Base-by-base conservation (phyloP, 805 yeast species). In the Saccharomycopsis microspora region DNA sequence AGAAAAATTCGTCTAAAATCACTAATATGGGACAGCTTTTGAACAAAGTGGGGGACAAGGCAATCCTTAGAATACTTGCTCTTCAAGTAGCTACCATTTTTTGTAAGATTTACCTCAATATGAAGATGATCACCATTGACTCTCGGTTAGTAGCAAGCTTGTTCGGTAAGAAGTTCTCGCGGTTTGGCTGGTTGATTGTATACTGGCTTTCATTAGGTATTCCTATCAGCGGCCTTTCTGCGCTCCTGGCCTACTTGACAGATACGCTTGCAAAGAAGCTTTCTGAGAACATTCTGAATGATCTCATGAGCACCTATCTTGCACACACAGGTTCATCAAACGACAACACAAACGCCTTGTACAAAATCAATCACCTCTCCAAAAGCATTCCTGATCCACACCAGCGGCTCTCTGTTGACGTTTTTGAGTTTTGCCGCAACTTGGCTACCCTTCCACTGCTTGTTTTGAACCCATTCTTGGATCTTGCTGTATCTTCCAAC, bases 141-240 rank as follows among this genome's bases (percentile, higher is more conserved):
- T 97, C 97, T 54, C 69, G 71, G 58, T 67, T 89, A 46, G 96
- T 89, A 4, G 85, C 95, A 0, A 77, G 85, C 1, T 71, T 89
- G 55, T 85, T 89, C 32, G 74, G 82, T 39, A 85, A 82, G 53
- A 72, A 73, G 44, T 82, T 87, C 52, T 68, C 71, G 42, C 70
- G 69, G 41, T 88, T 89, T 58, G 66, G 80, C 48, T 72, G 73
- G 51, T 72, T 82, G 32, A 63, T 88, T 47, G 68, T 74, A 2
- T 70, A 76, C 57, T 89, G 97, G 97, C 76, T 89, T 81, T 56
- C 77, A 10, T 69, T 89, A 9, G 96, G 96, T 7, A 61, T 87
- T 6, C 97, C 97, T 0, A 93, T 95, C 1, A 75, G 95, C 3
- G 58, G 85, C 32, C 80, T 85, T 6, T 86, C 88, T 57, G 76